Base-by-base conservation (phyloP, 2,329 filamentous ascomycete genomes). In the Cordyceps tenuipes region DNA sequence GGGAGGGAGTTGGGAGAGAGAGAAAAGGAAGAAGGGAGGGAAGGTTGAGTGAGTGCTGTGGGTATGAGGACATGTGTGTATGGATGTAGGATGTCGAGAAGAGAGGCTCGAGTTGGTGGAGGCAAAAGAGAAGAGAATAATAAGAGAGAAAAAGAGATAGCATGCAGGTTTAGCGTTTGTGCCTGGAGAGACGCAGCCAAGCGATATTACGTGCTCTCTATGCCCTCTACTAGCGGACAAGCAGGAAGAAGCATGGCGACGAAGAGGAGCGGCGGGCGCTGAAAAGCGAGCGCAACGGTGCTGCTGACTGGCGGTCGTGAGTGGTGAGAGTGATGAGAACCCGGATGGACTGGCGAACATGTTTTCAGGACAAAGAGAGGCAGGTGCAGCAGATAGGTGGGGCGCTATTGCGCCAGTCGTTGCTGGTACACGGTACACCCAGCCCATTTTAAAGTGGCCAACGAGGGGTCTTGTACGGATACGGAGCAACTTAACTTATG, bases 291-390 rank as follows among this genome's bases (percentile, higher is more conserved):
- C 19, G 39, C 29, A 47, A 46, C 53, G 39, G 49, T 43, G 56
- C 36, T 43, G 56, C 36, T 51, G 48, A 26, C 3, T 15, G 56
- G 34, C 34, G 9, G 43, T 21, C n/a, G 19, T 19, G 46, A 49
- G 47, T 52, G 26, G 49, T n/a, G 49, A 52, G 17, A 7, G 41
- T 59, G 57, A 48, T 60, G 59, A 60, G 59, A 60, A 60, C 59
- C 59, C 52, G 59, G 59, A 60, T 60, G 59, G 59, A 13, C 59
- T 44, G 13, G 43, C 36, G 13, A 46, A 21, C 57, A 53, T 47
- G 48, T 41, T 59, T 59, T 53, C 17, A 41, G 41, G 43, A 53
- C 50, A 49, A 48, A 60, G 57, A 51, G 43, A 15, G 41, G n/a
- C 19, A 36, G 53, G 43, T 43, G 23, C 52, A 44, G 26, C 41